A percentile compares a stretch with the other conserved stretches of the same genome.
Conservation (phyloP, 75 land plant genomes). For the Sequoia sempervirens region DNA sequence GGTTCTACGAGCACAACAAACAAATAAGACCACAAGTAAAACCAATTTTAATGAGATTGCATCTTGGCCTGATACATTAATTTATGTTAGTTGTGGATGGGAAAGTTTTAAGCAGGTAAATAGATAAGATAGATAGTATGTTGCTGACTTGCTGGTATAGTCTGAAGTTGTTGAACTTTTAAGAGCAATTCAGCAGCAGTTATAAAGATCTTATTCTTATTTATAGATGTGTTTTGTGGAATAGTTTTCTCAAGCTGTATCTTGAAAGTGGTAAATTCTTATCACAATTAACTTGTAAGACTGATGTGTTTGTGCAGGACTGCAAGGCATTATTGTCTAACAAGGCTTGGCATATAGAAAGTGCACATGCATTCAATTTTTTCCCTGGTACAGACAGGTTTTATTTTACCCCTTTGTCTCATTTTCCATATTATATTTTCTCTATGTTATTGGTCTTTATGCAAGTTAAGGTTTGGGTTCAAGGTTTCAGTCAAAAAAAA, state of each 20-base stretch:
- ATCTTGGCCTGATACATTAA: constrained; percentile 72
- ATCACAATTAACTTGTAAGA: not conserved
- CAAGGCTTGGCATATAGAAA: constrained; percentile 77
- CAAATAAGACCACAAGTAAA: constrained; percentile 39
- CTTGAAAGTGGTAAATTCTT: not conserved
- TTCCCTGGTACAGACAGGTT: constrained; percentile 98
- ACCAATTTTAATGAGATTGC: constrained; percentile 30
- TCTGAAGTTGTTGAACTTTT: not conserved
- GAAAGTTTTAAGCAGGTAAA: constrained; percentile 94
- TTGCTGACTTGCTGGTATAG: not conserved
- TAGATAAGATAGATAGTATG: not conserved
- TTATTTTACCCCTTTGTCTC: not conserved
- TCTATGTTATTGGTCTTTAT: too few species aligned
- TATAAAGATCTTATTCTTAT: not conserved
- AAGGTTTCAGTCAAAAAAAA: too few species aligned
- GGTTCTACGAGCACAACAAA: constrained; percentile 78
- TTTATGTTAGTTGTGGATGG: constrained; percentile 99
- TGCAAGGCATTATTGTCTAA: constrained; percentile 56
- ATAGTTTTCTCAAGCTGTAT: not conserved
- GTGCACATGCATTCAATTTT: constrained; percentile 92
- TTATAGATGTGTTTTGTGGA: not conserved
- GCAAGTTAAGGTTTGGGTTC: too few species aligned
- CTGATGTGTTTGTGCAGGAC: constrained; percentile 44
- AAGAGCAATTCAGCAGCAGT: not conserved
- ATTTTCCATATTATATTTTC: constrained; percentile 4